Evolutionary conservation across 2,329 filamentous ascomycete genomes (phyloP).

Genomic region (Ilyonectria mors-panacis): DNA sequence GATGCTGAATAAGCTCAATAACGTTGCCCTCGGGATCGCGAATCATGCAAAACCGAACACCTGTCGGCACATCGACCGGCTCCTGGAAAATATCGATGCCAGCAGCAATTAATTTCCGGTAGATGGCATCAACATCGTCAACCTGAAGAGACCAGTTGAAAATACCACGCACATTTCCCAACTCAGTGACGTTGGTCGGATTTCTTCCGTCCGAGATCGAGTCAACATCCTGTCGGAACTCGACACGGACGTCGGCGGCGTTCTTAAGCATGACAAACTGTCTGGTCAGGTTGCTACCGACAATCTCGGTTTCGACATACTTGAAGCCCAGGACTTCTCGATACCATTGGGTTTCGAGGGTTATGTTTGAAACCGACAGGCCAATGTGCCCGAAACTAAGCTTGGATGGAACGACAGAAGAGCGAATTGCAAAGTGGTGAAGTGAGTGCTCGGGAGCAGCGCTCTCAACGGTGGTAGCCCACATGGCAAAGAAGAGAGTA

Average conservation of each 20-base stretch:
- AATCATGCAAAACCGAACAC: slow-evolving; percentile 10
- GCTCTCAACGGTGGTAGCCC: not conserved
- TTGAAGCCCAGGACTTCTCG: slow-evolving; percentile 11
- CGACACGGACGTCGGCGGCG: slow-evolving; percentile 8
- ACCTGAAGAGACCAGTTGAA: slow-evolving; percentile 14
- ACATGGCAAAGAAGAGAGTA: not conserved
- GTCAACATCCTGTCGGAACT: not conserved
- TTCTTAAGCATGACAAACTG: slow-evolving; percentile 12
- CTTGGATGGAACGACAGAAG: slow-evolving; percentile 1
- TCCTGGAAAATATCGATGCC: slow-evolving; percentile 4
- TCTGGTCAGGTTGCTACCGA: slow-evolving; percentile 7
- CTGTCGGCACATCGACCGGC: not conserved
- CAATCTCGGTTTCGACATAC: slow-evolving; percentile 4
- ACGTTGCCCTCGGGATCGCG: slow-evolving; percentile 5
- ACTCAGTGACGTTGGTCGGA: slow-evolving; percentile 2
- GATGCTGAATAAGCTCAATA: slow-evolving; percentile 2
- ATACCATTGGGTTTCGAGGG: slow-evolving; percentile 9
- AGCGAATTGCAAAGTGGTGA: not conserved
- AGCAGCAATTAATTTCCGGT: not conserved
- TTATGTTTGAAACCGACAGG: slow-evolving; percentile 6
- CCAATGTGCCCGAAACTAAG: slow-evolving; percentile 6
- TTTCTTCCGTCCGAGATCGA: not conserved
- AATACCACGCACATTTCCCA: slow-evolving; percentile 2
- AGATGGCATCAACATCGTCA: slow-evolving; percentile 7
- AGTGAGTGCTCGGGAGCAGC: not conserved